These are phyloP conservation scores for Globisporangium irregulare DNA, from an alignment of 352 stramenopile genomes.

Conservation along the genomic window DNA sequence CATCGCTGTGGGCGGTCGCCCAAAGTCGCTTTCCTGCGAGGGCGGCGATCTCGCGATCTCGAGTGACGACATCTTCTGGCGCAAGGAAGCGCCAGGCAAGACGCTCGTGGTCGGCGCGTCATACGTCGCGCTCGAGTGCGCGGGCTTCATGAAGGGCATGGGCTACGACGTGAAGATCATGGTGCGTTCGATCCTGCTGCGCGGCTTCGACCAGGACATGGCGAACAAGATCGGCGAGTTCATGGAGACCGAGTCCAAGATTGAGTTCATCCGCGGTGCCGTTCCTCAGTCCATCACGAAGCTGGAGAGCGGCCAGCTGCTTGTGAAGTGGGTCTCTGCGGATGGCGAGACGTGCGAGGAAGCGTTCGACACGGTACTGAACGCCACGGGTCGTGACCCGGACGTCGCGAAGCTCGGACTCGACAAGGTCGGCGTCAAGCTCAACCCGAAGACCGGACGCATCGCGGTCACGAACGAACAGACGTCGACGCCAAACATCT, in stretches of 20 bases:
- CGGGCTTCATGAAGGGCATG: conserved; percentile 95
- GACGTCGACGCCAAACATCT: conserved; percentile 94
- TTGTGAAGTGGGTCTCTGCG: conserved; percentile 77
- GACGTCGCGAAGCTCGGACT: conserved; percentile 91
- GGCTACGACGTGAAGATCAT: conserved; percentile 97
- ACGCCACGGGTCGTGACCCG: conserved; percentile 90
- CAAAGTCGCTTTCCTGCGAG: conserved; percentile 81
- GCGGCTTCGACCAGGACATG: conserved; percentile 98
- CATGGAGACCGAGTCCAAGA: conserved; percentile 89
- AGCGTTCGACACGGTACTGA: conserved; percentile 97
- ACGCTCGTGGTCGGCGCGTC: conserved; percentile 96
- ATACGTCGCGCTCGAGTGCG: conserved; percentile 98
- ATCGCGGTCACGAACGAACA: conserved; percentile 92
- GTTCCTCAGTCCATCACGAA: conserved; percentile 93
- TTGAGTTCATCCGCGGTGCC: conserved; percentile 90
- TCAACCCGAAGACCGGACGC: conserved; percentile 91
- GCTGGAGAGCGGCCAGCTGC: conserved; percentile 75
- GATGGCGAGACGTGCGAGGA: conserved; percentile 66
- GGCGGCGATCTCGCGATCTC: conserved; percentile 94
- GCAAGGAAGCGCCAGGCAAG: conserved; percentile 89
- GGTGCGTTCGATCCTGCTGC: conserved; percentile 96
- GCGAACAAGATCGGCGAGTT: conserved; percentile 91
- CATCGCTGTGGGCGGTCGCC: conserved; percentile 94
- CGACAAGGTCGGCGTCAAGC: conserved; percentile 80
- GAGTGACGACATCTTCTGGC: conserved; percentile 86